Conservation (phyloP, 257 asterid species). For the Orobanche coerulescens region DNA sequence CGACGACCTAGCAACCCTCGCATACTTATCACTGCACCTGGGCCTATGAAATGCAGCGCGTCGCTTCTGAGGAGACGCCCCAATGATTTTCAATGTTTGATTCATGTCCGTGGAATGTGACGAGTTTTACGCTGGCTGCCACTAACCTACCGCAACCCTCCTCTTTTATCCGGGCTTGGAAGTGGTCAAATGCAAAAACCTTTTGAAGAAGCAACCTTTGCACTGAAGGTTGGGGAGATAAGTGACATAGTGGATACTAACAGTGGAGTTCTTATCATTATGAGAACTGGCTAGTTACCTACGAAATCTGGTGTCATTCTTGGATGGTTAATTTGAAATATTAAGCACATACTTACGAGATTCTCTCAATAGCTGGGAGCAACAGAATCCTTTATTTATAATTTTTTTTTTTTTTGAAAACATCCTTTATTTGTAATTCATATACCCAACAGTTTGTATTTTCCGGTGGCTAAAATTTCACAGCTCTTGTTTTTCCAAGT, state of each 20-base stretch:
- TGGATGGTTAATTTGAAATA: background rate
- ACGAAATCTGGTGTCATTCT: background rate
- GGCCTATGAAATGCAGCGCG: too few species aligned
- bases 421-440: background rate
- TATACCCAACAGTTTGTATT: background rate
- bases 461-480: background rate
- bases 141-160: too few species aligned
- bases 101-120: slow-evolving; percentile 64
- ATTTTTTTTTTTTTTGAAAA: too few species aligned
- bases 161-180: too few species aligned
- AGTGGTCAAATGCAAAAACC: slow-evolving; percentile 95
- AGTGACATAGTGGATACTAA: slow-evolving; percentile 80
- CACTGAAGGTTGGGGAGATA: slow-evolving; percentile 65
- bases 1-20: too few species aligned
- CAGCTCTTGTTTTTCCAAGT: background rate
- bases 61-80: too few species aligned
- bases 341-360: background rate
- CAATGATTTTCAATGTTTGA: background rate
- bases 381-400: background rate
- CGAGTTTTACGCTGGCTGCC: too few species aligned
- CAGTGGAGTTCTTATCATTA: slow-evolving; percentile 86
- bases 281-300: slow-evolving; percentile 47
- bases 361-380: background rate
- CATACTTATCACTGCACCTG: too few species aligned
- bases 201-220: slow-evolving; percentile 67